Evolutionary conservation across 306 rosid species (phyloP).

Genomic region (Heteromeles arbutifolia): DNA sequence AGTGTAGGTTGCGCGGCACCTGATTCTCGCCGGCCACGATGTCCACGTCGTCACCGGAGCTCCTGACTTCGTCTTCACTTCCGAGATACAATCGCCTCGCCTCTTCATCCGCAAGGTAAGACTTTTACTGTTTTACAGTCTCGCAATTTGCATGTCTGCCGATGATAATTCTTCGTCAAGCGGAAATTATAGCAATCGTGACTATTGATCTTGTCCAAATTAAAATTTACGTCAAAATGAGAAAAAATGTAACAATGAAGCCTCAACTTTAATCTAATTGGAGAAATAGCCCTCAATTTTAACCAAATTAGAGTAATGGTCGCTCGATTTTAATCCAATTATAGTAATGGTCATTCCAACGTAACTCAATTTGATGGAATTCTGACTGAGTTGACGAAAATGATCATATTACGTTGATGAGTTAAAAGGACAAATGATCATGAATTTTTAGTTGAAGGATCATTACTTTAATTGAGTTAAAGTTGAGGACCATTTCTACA

Average conservation of each 20-base stretch:
- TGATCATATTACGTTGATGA: too few relatives aligned
- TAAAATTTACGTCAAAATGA: too few relatives aligned
- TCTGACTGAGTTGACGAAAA: rapidly evolving
- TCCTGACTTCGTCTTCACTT: conserved; percentile 87
- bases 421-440: too few relatives aligned
- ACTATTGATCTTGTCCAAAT: too few relatives aligned
- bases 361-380: too few relatives aligned
- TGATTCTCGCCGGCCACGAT: conserved; percentile 84
- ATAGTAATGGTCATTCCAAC: rapidly evolving
- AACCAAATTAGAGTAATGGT: rapidly evolving
- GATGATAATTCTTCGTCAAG: not conserved
- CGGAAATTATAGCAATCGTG: too few relatives aligned
- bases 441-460: too few relatives aligned
- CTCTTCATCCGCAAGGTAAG: conserved; percentile 77
- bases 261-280: too few relatives aligned
- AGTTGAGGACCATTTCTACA: too few relatives aligned
- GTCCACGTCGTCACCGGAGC: conserved; percentile 95
- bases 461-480: too few relatives aligned
- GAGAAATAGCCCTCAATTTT: too few relatives aligned
- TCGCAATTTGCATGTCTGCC: not conserved
- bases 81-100: conserved; percentile 68
- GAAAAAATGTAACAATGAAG: too few relatives aligned
- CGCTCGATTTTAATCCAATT: rapidly evolving
- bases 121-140: not conserved
- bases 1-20: conserved; percentile 68